Base-by-base conservation (phyloP, 257 asterid genomes). In the Solanum chilense region DNA sequence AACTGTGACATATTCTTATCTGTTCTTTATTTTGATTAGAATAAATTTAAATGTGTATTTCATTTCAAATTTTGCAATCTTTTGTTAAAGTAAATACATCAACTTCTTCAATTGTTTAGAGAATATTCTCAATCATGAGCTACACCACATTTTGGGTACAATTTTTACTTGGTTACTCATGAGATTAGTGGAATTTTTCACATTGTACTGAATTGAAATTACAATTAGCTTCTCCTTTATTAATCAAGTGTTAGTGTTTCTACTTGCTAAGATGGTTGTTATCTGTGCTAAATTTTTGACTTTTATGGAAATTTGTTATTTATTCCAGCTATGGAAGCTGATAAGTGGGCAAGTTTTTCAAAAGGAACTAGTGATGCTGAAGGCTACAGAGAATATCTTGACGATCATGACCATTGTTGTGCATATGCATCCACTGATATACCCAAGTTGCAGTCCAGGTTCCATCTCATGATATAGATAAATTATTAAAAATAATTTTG, bases 361-460 rank as follows among this genome's bases (percentile, higher is more conserved):
- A 92, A 89, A 87, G 94, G 88, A 73, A 90, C 86, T 16, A 88
- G 93, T 88, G 96, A 90, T 87, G 89, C 90, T 31, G 96, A 92
- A 70, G 92, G 83, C 66, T 88, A 71, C 74, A 84, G 88, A n/a
- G 93, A 91, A 20, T 95, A 89, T 56, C 84, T 87, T 35, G 86
- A 77, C 47, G 96, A 93, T 62, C 94, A 91, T 89, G 95, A 91
- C 14, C 74, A 64, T 60, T 86, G 86, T 87, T 88, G 42, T 80
- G 84, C 66, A 29, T 80, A 80, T 27, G 84, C 89, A 39, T 89
- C 93, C 12, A 88, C 88, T 90, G 92, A 87, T 80, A 87, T 92
- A 41, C 93, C 94, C 70, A 93, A 91, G 90, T 89, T 95, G 90
- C 99, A 95, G 88, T 93, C 91, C 74, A 92, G 99, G 98, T 95